Evolutionary conservation across 2,329 filamentous ascomycete genomes (phyloP).

Genomic region (Diplodia corticola): DNA sequence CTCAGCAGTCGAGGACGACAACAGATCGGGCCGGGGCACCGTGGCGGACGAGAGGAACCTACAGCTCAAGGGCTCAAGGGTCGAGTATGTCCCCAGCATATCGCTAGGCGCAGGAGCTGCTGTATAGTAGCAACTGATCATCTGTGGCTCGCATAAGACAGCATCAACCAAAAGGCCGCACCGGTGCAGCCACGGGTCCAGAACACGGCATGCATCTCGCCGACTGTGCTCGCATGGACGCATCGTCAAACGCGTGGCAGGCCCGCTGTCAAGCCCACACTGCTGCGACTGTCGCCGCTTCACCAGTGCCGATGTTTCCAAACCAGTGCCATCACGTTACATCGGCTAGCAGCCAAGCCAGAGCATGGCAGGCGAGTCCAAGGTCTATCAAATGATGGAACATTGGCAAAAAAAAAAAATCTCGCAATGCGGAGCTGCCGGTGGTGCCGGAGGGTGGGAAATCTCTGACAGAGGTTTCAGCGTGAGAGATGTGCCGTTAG

Average conservation of each 20-base stretch:
- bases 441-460: neutral
- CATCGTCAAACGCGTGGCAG: constrained; percentile 11
- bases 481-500: neutral
- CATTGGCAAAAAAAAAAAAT: no score
- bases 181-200: neutral
- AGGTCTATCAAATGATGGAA: neutral
- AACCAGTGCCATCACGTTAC: constrained; percentile 2
- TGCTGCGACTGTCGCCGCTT: neutral
- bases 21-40: neutral
- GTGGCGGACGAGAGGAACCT: neutral
- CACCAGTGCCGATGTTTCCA: neutral
- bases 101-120: no score
- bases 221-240: neutral
- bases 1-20: neutral
- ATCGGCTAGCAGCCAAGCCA: constrained; percentile 5
- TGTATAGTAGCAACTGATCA: neutral
- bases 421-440: neutral
- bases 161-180: neutral
- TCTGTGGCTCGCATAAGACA: neutral
- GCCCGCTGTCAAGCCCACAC: constrained; percentile 3
- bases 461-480: constrained; percentile 10
- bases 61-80: neutral
- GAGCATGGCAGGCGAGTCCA: neutral
- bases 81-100: no score
- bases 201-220: neutral